Base-by-base conservation (phyloP, 352 stramenopile species). In the Achlya hypogyna region DNA sequence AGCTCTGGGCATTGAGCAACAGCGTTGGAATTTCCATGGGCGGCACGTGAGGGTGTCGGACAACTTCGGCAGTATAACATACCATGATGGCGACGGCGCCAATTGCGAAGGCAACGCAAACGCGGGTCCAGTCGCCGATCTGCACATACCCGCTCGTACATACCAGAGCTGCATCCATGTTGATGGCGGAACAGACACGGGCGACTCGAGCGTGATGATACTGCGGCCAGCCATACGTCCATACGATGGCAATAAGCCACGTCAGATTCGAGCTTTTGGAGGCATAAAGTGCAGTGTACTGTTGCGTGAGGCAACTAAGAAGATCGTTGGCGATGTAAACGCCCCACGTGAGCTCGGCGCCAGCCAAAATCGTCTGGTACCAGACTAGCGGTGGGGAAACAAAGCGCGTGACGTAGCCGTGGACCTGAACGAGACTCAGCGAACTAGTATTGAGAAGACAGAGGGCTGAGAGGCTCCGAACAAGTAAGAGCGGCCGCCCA, bases 311-410 rank as follows among this genome's bases (percentile, higher is more conserved):
- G 42, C 16, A 25, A 18, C 27, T 53, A 38, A 65, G 32, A 10
- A 54, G 10, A 4, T 65, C 58, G 47, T 65, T 65, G 34, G 35
- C 1, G 29, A 65, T 56, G 58, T 65, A 65, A 3, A 65, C 34
- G 12, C 54, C 14, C 58, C 58, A 65, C 22, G 35, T 65, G 35
- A 65, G 14, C 5, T 65, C 58, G 9, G 27, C 22, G 22, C 9
- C 20, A 25, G 58, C 28, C 31, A 56, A 53, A 20, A 65, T 18
- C 18, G 58, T 65, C 32, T 16, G 45, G 23, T 20, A 31, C 58
- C 58, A 65, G 4, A 22, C 12, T 16, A 23, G 10, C 5, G 5
- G 42, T 6, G 34, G 32, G 5, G 34, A 12, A 10, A 23, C 58
- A 58, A 65, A 56, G 18, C 28, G 16, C n/a, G 34, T 5, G 22